Evolutionary conservation across 495 filamentous ascomycete species (phyloP).

Genomic region (Rhizodiscina lignyota): DNA sequence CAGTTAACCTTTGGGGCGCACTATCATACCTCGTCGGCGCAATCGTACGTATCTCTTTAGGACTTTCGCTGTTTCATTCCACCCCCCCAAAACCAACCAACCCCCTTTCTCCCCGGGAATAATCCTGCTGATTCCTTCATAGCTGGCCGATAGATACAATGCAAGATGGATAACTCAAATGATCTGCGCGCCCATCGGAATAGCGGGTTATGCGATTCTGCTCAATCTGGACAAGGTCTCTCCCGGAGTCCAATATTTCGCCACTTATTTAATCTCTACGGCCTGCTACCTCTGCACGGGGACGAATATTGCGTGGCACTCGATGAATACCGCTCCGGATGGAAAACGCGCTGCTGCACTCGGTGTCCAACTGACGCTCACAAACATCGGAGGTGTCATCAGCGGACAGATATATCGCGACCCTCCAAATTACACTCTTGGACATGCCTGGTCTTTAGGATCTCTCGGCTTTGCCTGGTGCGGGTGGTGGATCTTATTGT

Average conservation of each 20-base stretch:
- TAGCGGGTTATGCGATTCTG: conserved; percentile 54
- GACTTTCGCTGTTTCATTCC: too few relatives aligned
- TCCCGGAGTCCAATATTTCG: conserved; percentile 49
- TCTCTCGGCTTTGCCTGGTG: conserved; percentile 13
- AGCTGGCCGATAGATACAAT: conserved; percentile 44
- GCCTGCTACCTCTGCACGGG: conserved; percentile 57
- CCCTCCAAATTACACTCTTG: conserved; percentile 8
- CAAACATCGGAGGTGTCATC: conserved; percentile 54
- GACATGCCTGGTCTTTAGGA: conserved; percentile 13
- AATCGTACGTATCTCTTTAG: too few relatives aligned
- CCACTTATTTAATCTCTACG: conserved; percentile 51
- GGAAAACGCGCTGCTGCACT: conserved; percentile 56
- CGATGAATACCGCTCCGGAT: conserved; percentile 43
- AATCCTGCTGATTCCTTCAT: too few relatives aligned
- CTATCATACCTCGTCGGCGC: conserved; percentile 47
- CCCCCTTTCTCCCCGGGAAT: too few relatives aligned
- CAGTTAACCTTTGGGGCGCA: too few relatives aligned
- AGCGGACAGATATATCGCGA: conserved; percentile 20
- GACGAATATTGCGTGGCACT: conserved; percentile 51
- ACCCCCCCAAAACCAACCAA: too few relatives aligned
- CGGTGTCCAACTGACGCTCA: conserved; percentile 51
- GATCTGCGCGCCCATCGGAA: conserved; percentile 36
- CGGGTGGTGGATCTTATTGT: conserved; percentile 12
- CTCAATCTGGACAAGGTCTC: conserved; percentile 37
- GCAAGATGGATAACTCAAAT: conserved; percentile 43